Base-by-base conservation (phyloP, 495 filamentous ascomycete genomes). In the Penicillium alfredii region DNA sequence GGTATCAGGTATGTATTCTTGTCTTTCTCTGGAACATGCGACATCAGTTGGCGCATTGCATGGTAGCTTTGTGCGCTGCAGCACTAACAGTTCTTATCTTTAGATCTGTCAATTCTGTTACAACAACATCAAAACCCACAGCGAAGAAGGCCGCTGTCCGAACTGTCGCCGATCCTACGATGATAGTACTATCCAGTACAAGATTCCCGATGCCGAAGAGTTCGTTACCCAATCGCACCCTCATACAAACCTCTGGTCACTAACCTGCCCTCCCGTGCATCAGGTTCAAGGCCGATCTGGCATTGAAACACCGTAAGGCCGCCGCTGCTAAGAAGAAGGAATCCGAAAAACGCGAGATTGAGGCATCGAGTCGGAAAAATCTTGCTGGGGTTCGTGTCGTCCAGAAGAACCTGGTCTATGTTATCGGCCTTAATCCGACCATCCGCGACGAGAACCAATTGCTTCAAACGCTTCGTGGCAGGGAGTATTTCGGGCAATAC, bases 41-140 rank as follows among this genome's bases (percentile, higher is more conserved):
- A 8, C 23, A 25, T 25, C 23, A 5, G 23, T 2, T 3, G 23
- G 5, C 8, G 11, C 23, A 2, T 25, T 8, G 23, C 23, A n/a
- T 25, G n/a, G n/a, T n/a, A n/a, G n/a, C 4, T 17, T 24, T 3
- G 31, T 8, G 18, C 13, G 1, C 15, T 10, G 9, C 12, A 7
- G 24, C n/a, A 11, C 3, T n/a, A 6, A 43, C 22, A 16, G 37
- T 25, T 36, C 11, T 10, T 13, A 15, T 24, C 29, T 35, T 18
- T 55, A 98, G 90, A 86, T 99, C 53, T 99, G 93, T 61, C 93
- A 96, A 69, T 99, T 99, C 66, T 99, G 93, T 64, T 97, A 84
- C 69, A 94, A 99, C 68, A 97, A 97, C 50, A 92, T 99, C 62
- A 90, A 87, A 61, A 70, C 64, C 41, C 86, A 81, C 40, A 95